Conservation (phyloP, 2,329 filamentous ascomycete species). For the Penicillium crustosum region DNA sequence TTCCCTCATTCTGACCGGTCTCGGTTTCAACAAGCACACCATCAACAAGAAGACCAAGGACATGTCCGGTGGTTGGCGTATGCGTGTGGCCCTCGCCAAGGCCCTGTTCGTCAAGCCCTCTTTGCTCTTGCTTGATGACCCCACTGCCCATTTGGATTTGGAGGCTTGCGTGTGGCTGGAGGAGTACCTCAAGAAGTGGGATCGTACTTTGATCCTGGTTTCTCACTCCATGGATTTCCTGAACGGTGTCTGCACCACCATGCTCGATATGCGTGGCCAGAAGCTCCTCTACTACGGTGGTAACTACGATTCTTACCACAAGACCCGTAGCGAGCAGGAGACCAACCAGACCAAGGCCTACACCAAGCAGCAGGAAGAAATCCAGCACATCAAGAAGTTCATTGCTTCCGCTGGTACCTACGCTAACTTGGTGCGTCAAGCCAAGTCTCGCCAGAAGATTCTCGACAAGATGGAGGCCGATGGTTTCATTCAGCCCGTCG, state of each 20-base stretch:
- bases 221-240: conserved; percentile 99
- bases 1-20: conserved; percentile 94
- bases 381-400: conserved; percentile 99
- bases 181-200: conserved; percentile 99
- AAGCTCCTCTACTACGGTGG: conserved; percentile 96
- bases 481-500: conserved; percentile 92
- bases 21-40: conserved; percentile 97
- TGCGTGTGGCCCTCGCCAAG: conserved; percentile 97
- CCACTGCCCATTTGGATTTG: conserved; percentile 97
- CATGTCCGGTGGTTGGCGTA: conserved; percentile 99
- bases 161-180: conserved; percentile 99
- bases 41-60: conserved; percentile 99
- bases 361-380: conserved; percentile 98
- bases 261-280: conserved; percentile 96
- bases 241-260: conserved; percentile 96
- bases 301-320: conserved; percentile 98
- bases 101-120: conserved; percentile 98
- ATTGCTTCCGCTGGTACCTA: conserved; percentile 99
- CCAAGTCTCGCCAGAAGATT: conserved; percentile 99
- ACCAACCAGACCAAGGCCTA: conserved; percentile 99
- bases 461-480: conserved; percentile 99
- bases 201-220: conserved; percentile 91
- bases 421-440: conserved; percentile 97
- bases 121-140: conserved; percentile 92
- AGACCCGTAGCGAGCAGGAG: conserved; percentile 92